Base-by-base conservation (phyloP, 2,329 filamentous ascomycete genomes). In the Pseudofabraea citricarpa region DNA sequence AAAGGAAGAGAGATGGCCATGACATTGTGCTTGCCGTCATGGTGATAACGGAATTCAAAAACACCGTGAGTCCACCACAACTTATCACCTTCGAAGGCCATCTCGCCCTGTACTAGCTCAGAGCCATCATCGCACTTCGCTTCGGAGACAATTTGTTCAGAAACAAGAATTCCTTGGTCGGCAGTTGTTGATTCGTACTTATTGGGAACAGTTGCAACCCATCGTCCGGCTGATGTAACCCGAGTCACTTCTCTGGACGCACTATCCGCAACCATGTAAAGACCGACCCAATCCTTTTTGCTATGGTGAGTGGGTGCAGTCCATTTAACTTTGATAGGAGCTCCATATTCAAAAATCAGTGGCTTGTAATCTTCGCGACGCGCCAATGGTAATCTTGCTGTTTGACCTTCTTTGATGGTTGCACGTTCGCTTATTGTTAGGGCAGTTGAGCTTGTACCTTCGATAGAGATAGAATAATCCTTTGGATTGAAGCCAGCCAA, bases 211-310 rank as follows among this genome's bases (percentile, higher is more conserved):
- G 87, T 90, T 1, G 90, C 86, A 24, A 89, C 74, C 93, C 93
- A 98, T 45, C 93, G 82, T 27, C 91, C 90, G 43, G 91, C 81
- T 2, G 89, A 94, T 4, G 88, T 81, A 8, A 96, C 80, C 41
- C 87, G 83, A 2, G 93, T 95, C 12, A 84, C 71, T 29, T 95
- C 87, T 31, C 91, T 81, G 6, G 87, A 93, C 6, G 82, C 79
- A 60, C 96, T 98, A 65, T 97, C 91, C 3, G 89, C 90, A 3
- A 98, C 89, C 79, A 90, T 90, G 70, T 97, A 98, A 5, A 98
- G 74, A 4, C 91, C 91, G 41, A 98, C 83, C 93, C 93, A 98
- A 64, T 98, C 93, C 57, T 85, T 86, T 62, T 86, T 90, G 67
- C 83, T 84, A 66, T 97, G 93, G 52, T 90, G 87, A 27, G 81